Evolutionary conservation across 2,329 filamentous ascomycete species (phyloP), one percentile per base, ranked within the genome.

Genomic region (Phaeosphaeria sp.): DNA sequence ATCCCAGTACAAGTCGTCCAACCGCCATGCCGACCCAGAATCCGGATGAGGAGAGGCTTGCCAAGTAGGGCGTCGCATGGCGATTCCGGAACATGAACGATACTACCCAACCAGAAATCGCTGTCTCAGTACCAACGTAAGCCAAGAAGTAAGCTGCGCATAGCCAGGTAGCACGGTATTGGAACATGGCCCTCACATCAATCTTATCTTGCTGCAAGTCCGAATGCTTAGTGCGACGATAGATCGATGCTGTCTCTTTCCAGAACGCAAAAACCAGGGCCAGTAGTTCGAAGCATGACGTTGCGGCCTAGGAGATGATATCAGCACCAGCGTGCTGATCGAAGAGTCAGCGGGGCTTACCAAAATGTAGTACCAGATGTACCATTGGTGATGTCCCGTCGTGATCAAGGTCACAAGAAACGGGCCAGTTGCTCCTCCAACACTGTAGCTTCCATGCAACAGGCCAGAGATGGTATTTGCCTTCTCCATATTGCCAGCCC

Each of bases 41-140:
- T 0, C 75, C 75, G 1, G 80, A 80, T 0, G 79, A 80, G 9
- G 78, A 77, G 0, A 81, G 64, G 8, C 76, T 77, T 5, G 80
- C 75, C 0, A 78, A 59, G 13, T 77, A 76, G 0, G 73, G 66
- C 3, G 77, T 71, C 0, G 75, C 69, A 42, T 77, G 67, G 4
- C 79, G 79, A 15, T 74, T 69, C 2, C 80, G 75, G 3, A 70
- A 67, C 78, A 82, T 82, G 68, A 79, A 83, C 0, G 79, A 76
- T 1, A 81, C 76, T 9, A 82, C 73, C 81, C 81, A 83, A 30
- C 79, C 79, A 2, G 78, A 81, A 0, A 82, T 79, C 0, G 77
- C 77, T 20, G 75, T 75, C 57, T 83, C 81, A 17, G 77, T 80
- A 17, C 80, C 80, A 4, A 82, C 77, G 56, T 81, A 81, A 4